These are phyloP conservation scores for Verbascum thapsus DNA, from an alignment of 257 asterid species.

Conservation along the genomic window DNA sequence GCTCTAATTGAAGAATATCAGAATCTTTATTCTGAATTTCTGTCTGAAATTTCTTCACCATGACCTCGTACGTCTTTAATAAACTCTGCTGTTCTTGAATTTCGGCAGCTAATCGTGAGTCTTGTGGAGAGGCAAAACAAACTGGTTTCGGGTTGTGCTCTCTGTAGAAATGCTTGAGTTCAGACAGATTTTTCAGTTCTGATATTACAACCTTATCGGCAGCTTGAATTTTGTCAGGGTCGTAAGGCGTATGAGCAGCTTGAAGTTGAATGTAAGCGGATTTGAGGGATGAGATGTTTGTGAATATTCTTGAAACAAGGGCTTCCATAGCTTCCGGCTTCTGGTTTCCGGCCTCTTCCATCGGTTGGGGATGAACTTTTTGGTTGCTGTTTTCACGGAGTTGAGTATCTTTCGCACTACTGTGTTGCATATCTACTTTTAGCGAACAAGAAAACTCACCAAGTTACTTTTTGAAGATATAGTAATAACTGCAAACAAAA, in stretches of 20 bases:
- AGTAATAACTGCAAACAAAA: slow-evolving; percentile 34
- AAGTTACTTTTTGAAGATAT: slow-evolving; percentile 34
- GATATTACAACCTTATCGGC: slow-evolving; percentile 97
- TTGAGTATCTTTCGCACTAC: slow-evolving; percentile 85
- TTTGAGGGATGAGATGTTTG: slow-evolving; percentile 87
- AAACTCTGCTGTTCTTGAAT: slow-evolving; percentile 97
- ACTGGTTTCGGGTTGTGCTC: slow-evolving; percentile 95
- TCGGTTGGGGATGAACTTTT: slow-evolving; percentile 99
- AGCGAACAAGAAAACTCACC: slow-evolving; percentile 33
- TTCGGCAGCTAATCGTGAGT: slow-evolving; percentile 97
- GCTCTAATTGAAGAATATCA: slow-evolving; percentile 81
- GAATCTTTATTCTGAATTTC: slow-evolving; percentile 97
- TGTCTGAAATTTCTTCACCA: slow-evolving; percentile 98
- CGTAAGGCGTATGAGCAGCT: slow-evolving; percentile 94
- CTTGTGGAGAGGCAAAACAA: slow-evolving; percentile 90
- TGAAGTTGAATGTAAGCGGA: slow-evolving; percentile 95
- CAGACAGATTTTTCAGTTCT: slow-evolving; percentile 87
- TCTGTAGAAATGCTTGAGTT: slow-evolving; percentile 92
- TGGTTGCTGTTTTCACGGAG: slow-evolving; percentile 94
- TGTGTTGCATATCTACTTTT: slow-evolving; percentile 94
- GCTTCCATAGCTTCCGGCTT: slow-evolving; percentile 92
- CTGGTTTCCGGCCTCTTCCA: slow-evolving; percentile 88
- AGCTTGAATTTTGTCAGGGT: slow-evolving; percentile 94
- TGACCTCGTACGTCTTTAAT: slow-evolving; percentile 90
- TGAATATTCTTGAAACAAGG: slow-evolving; percentile 75